Percentiles rank a stretch among this genome's conserved stretches.
Evolutionary conservation across 108 stramenopile species (phyloP).

Genomic region (Nitzschia sp.): DNA sequence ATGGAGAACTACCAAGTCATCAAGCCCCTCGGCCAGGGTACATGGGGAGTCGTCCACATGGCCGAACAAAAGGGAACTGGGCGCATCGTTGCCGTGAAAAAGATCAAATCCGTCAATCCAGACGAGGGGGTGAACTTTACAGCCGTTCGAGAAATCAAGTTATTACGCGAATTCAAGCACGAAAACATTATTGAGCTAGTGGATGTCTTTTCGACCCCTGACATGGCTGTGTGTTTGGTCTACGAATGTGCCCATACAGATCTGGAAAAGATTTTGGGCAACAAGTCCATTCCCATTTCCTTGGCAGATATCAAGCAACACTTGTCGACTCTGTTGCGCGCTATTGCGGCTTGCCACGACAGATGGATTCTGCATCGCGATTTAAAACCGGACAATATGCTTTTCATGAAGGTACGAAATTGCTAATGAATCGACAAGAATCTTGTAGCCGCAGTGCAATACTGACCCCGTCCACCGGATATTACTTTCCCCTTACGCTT

Average conservation of each 20-base stretch:
- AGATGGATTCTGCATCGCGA: conserved; percentile 89
- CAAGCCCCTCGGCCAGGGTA: conserved; percentile 86
- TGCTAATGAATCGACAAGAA: too few relatives aligned
- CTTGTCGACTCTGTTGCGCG: conserved; percentile 62
- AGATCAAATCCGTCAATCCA: conserved; percentile 85
- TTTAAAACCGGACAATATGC: conserved; percentile 85
- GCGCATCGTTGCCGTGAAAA: conserved; percentile 88
- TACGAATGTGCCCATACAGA: conserved; percentile 92
- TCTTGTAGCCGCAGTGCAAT: too few relatives aligned
- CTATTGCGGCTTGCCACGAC: conserved; percentile 85
- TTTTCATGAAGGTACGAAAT: conserved; percentile 26
- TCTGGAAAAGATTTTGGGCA: conserved; percentile 86
- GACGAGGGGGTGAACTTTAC: conserved; percentile 95
- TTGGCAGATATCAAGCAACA: conserved; percentile 89
- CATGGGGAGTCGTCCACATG: conserved; percentile 93
- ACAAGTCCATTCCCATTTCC: conserved; percentile 76
- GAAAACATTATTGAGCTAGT: conserved; percentile 91
- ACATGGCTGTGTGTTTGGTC: conserved; percentile 84
- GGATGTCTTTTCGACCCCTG: conserved; percentile 86
- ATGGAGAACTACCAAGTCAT: conserved; percentile 90
- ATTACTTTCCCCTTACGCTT: not conserved
- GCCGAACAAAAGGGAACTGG: conserved; percentile 88
- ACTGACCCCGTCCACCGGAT: not conserved
- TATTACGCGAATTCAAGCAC: conserved; percentile 91
- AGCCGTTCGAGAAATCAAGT: conserved; percentile 94